phyloP scores from a whole-genome alignment of 441 rosid species.

The Mallotus japonicus region DNA sequence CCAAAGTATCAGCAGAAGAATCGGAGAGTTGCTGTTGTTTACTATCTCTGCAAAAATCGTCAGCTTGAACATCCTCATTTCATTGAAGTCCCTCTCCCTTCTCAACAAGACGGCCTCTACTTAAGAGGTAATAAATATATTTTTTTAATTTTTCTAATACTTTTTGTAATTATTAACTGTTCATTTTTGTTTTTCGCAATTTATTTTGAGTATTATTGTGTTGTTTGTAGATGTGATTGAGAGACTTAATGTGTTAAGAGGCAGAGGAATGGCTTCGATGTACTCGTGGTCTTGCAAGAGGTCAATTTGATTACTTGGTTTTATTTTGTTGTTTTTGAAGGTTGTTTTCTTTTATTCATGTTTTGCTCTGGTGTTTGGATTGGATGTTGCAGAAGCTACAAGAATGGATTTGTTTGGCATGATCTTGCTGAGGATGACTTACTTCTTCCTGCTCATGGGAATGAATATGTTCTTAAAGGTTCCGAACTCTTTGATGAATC shows the following conservation, averaged over 20 bases:
- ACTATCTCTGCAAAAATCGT: slow-evolving; percentile 81
- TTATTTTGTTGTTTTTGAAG: background rate
- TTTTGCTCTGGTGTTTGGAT: slow-evolving; percentile 14
- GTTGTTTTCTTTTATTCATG: background rate
- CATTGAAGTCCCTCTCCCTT: slow-evolving; percentile 75
- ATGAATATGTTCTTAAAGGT: slow-evolving; percentile 90
- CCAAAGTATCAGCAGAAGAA: slow-evolving; percentile 68
- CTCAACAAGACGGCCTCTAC: slow-evolving; percentile 63
- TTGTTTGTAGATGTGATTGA: slow-evolving; percentile 58
- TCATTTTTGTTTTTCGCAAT: background rate
- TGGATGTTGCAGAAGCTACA: slow-evolving; percentile 66
- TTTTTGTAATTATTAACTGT: background rate
- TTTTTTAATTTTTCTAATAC: background rate
- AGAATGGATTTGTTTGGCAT: slow-evolving; percentile 93
- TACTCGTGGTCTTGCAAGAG: slow-evolving; percentile 95
- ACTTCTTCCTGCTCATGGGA: slow-evolving; percentile 75
- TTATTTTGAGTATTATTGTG: slow-evolving; percentile 1
- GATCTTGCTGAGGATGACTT: slow-evolving; percentile 72
- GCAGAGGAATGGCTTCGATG: slow-evolving; percentile 77
- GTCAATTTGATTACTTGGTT: slow-evolving; percentile 24
- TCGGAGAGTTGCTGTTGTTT: slow-evolving; percentile 80
- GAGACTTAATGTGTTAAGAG: slow-evolving; percentile 75
- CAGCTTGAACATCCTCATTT: slow-evolving; percentile 98
- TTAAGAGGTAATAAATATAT: slow-evolving; percentile 69
- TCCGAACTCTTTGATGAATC: slow-evolving; percentile 79